Evolutionary conservation across 2,329 filamentous ascomycete genomes (phyloP), one percentile per base, ranked within the genome.

Genomic region (Fonsecaea monophora): DNA sequence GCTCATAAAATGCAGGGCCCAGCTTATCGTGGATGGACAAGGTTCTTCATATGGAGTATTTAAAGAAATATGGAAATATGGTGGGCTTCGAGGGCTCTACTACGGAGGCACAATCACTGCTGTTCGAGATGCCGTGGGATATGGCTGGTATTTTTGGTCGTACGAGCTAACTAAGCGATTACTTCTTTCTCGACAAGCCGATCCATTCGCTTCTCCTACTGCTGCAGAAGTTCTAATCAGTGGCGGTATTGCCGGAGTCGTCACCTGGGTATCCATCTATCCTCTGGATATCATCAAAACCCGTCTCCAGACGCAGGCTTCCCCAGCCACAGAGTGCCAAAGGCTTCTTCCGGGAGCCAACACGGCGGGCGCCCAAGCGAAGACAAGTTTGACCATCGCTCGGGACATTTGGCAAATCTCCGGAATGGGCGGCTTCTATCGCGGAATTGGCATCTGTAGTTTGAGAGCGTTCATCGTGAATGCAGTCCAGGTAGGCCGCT

Each of bases 101-200:
- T 85, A 89, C 68, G 94, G 93, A 21, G 94, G 94, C 21, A 83
- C 81, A 0, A 87, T 97, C 15, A 98, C 94, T 0, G 92, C 90
- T 61, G 76, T 94, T 48, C 85, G 94, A 58, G 94, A 98, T 78
- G 90, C 90, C 65, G 86, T 97, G 63, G 94, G 94, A n/a, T 98
- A 97, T 79, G 94, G 94, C 0, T 97, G 97, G 78, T 98, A 97
- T 85, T 98, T 98, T 78, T 96, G 91, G 91, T 90, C 90, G 0
- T 98, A 97, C 75, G 91, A 96, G 78, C 81, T 94, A 66, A 87
- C 84, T 70, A 92, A 90, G 69, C 84, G 86, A 40, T 81, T 82
- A 62, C 82, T 88, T 77, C 81, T 81, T 18, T 79, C 79, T 40
- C 71, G 77, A 5, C 73, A 76, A 15, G 53, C 71, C 25, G 70